Base-by-base conservation (phyloP, 208 protist species). In the Plasmodiophora brassicae region DNA sequence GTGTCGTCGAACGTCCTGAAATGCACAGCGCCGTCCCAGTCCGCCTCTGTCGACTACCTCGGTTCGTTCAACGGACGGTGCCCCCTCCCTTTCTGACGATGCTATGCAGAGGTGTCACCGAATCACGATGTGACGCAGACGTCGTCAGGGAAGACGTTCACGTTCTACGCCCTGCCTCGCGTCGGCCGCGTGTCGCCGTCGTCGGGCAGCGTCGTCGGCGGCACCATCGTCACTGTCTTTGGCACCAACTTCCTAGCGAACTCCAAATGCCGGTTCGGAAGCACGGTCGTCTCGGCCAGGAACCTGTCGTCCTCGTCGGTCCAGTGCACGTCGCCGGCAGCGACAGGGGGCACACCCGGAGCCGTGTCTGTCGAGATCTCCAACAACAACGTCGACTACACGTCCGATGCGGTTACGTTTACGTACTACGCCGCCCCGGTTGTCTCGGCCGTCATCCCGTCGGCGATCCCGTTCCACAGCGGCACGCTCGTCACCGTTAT, bases 291-390 rank as follows among this genome's bases (percentile, higher is more conserved):
- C 0, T 1, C 0, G 20, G 35, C 36, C 45, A 28, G 28, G 72
- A 41, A 72, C 32, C n/a, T 90, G n/a, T 89, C 88, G 10, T 22
- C 22, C 1, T 86, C 38, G 25, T 41, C 50, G 0, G 50, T 90
- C 1, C 22, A 43, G 5, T 90, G 88, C 43, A 78, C 57, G 0
- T 36, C 88, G 1, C 88, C 88, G 0, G 60, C 84, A n/a, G 25
- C 25, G 25, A 57, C 28, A n/a, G n/a, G n/a, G n/a, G n/a, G n/a
- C 39, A 57, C 41, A 25, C 20, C 71, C n/a, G 60, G 72, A 22
- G 84, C 72, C 35, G 88, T 90, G 28, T 88, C 50, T 1, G 46
- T 90, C n/a, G 88, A 90, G 84, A 50, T 90, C 43, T 87, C 53
- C 1, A 90, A 90, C 43, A 90, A 90, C 46, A 71, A 71, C 0